Percentiles rank a stretch among this genome's conserved stretches.
These are phyloP conservation scores for Penicillium antarcticum DNA, from an alignment of 495 filamentous ascomycete genomes.

Conservation along the genomic window DNA sequence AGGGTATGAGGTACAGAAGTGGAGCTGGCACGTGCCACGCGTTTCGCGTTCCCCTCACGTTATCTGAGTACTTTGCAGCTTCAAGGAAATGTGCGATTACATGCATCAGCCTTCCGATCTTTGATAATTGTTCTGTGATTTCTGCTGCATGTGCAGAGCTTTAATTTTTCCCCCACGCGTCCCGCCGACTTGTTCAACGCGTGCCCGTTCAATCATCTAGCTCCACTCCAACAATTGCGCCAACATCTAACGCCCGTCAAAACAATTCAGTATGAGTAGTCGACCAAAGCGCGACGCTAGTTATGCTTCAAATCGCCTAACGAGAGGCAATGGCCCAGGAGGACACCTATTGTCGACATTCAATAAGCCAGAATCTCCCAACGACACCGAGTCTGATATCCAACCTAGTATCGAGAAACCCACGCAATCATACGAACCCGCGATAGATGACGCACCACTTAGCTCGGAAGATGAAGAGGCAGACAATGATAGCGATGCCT, in stretches of 20 bases:
- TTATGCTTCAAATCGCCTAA: slow-evolving; percentile 18
- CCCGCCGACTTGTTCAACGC: background rate
- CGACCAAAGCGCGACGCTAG: slow-evolving; percentile 23
- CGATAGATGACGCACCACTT: slow-evolving; percentile 28
- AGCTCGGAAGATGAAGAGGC: slow-evolving; percentile 12
- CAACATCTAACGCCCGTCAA: background rate
- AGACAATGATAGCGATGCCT: background rate
- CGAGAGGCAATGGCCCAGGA: background rate
- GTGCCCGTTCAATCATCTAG: background rate
- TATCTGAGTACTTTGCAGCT: too few relatives aligned
- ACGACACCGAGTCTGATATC: background rate
- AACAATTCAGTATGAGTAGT: slow-evolving; percentile 13
- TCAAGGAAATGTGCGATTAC: too few relatives aligned
- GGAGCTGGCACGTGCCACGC: slow-evolving; percentile 9
- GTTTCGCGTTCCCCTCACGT: slow-evolving; percentile 3
- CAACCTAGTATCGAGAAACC: background rate
- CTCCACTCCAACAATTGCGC: background rate
- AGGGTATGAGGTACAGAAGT: too few relatives aligned
- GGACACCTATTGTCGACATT: slow-evolving; percentile 24
- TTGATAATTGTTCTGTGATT: too few relatives aligned
- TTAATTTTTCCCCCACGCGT: too few relatives aligned
- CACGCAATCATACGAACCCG: slow-evolving; percentile 8
- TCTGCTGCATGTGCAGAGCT: too few relatives aligned
- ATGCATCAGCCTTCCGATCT: too few relatives aligned
- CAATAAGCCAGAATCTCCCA: slow-evolving; percentile 2